Conservation (phyloP, 768 basidiomycete genomes). For the Phlebiopsis gigantea region DNA sequence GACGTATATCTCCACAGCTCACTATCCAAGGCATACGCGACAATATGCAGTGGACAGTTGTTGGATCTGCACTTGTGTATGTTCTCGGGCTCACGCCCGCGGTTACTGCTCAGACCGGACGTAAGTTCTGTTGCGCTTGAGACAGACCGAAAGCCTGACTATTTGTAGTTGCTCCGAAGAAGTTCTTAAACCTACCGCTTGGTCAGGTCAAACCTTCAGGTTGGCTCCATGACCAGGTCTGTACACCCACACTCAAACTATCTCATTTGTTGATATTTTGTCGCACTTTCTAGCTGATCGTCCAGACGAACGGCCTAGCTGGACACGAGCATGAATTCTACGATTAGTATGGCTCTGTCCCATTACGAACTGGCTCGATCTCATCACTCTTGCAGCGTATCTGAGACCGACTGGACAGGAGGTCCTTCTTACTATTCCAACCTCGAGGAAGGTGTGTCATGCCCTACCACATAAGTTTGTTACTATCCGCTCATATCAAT, state of each 20-base stretch:
- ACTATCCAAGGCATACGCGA: not conserved
- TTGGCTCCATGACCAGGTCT: constrained; percentile 29
- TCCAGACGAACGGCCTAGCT: constrained; percentile 31
- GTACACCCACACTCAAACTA: not conserved
- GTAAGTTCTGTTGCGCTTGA: not conserved
- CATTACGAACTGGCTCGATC: not conserved
- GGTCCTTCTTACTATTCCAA: constrained; percentile 29
- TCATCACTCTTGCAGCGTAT: constrained; percentile 18
- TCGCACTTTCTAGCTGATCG: constrained; percentile 19
- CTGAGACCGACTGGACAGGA: constrained; percentile 31
- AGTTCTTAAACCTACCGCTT: constrained; percentile 25
- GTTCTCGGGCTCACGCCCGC: not conserved
- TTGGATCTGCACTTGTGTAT: not conserved
- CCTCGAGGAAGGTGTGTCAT: constrained; percentile 28
- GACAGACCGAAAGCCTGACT: not conserved
- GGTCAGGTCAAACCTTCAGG: constrained; percentile 26
- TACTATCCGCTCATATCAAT: not conserved
- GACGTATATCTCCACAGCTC: not conserved
- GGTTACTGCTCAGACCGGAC: constrained; percentile 4
- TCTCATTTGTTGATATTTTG: not conserved
- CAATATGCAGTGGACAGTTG: not conserved
- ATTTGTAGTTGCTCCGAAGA: constrained; percentile 24
- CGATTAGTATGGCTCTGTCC: constrained; percentile 23
- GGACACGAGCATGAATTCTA: constrained; percentile 34
- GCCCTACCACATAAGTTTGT: not conserved